Conservation (phyloP, 1,139 yeast species). For the Geotrichum reessii region DNA sequence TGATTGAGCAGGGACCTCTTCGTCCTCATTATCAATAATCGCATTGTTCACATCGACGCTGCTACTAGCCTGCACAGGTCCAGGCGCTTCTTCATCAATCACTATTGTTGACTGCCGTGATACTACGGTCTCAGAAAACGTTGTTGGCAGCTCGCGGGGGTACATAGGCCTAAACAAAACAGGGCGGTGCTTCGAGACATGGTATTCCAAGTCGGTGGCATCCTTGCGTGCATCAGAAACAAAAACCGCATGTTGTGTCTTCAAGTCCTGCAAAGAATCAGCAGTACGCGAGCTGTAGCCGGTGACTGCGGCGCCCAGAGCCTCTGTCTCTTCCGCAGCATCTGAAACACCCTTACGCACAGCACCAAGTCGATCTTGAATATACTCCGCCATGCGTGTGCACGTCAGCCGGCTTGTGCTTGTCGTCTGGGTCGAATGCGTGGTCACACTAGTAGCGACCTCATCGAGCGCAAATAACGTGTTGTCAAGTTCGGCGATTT, state of each 20-base stretch:
- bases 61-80: background rate
- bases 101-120: background rate
- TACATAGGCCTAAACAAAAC: background rate
- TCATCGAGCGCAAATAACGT: background rate
- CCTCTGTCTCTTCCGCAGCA: background rate
- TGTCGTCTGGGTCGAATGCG: background rate
- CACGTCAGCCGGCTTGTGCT: background rate
- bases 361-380: background rate
- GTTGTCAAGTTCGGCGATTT: conserved; percentile 1
- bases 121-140: background rate
- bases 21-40: background rate
- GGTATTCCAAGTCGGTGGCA: background rate
- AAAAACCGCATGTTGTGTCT: background rate
- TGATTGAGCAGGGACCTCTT: background rate
- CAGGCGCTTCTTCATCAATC: background rate
- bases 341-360: background rate
- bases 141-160: conserved; percentile 3
- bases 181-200: background rate
- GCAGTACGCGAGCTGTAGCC: background rate
- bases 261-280: background rate
- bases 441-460: background rate
- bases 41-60: background rate
- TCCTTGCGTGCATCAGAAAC: background rate
- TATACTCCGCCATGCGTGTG: background rate
- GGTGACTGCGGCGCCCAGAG: background rate